These are phyloP conservation scores for Aspergillus sp. DNA, from an alignment of 2,329 filamentous ascomycete genomes.

Conservation along the genomic window DNA sequence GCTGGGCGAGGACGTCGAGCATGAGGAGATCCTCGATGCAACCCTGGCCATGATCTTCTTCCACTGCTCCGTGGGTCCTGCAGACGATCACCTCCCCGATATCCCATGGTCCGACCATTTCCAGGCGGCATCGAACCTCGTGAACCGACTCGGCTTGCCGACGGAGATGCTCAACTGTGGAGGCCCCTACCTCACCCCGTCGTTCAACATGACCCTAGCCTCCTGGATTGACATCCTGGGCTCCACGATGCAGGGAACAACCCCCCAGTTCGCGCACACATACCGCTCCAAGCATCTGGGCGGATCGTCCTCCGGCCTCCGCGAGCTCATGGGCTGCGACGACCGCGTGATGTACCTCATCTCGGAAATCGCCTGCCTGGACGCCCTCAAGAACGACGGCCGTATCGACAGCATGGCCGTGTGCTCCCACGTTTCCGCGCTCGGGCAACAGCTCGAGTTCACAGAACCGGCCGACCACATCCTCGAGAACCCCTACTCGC, in stretches of 20 bases:
- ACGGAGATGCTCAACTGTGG: constrained; percentile 54
- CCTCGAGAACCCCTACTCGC: constrained; percentile 50
- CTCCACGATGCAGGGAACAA: constrained; percentile 78
- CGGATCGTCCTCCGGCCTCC: constrained; percentile 60
- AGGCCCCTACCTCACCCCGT: constrained; percentile 55
- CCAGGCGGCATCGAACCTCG: constrained; percentile 76
- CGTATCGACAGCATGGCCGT: constrained; percentile 74
- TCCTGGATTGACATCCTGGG: constrained; percentile 97
- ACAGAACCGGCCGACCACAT: constrained; percentile 62
- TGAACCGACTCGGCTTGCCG: constrained; percentile 75
- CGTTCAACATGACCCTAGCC: constrained; percentile 85
- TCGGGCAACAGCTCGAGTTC: constrained; percentile 75
- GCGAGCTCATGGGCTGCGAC: constrained; percentile 94
- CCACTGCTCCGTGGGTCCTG: constrained; percentile 81
- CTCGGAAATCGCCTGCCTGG: constrained; percentile 92
- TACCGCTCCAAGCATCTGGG: constrained; percentile 86
- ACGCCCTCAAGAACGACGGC: constrained; percentile 72
- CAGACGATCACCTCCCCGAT: constrained; percentile 76
- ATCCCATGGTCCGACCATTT: constrained; percentile 98
- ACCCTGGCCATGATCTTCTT: constrained; percentile 94
- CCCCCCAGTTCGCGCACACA: constrained; percentile 84
- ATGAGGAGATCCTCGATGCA: constrained; percentile 82
- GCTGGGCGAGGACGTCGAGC: constrained; percentile 69
- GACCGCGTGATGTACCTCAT: constrained; percentile 97
- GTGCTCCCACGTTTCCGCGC: constrained; percentile 80